A percentile compares a stretch with the other conserved stretches of the same genome.
phyloP scores from a whole-genome alignment of 352 stramenopile species.

The Albugo candida region DNA sequence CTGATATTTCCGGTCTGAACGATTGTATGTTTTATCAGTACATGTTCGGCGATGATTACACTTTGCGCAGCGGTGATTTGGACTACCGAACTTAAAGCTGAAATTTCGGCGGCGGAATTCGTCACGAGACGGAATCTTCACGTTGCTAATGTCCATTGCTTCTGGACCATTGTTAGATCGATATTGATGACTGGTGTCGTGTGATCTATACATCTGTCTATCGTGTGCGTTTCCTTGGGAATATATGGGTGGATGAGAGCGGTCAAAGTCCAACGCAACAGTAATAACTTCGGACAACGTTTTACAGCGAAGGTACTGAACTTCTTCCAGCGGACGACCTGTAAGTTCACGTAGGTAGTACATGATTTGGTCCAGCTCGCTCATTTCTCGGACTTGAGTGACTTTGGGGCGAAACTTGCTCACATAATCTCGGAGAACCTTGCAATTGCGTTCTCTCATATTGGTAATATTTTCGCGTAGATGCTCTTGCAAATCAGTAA shows the following conservation, averaged over 20 bases:
- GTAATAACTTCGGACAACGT: constrained; percentile 8
- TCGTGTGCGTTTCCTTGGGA: neutral
- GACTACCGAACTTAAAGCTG: too few species aligned
- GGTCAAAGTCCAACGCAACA: constrained; percentile 10
- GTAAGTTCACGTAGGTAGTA: constrained; percentile 9
- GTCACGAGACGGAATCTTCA: neutral
- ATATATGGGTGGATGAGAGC: constrained; percentile 5
- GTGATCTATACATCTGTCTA: neutral
- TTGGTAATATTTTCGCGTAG: constrained; percentile 7
- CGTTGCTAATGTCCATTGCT: neutral
- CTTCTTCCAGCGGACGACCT: constrained; percentile 7
- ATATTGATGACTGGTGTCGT: neutral
- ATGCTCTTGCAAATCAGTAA: constrained; percentile 9
- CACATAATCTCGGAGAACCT: constrained; percentile 9
- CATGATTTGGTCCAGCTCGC: constrained; percentile 12
- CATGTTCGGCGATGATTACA: constrained; percentile 2
- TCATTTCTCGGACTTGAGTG: constrained; percentile 11
- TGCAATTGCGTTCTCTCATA: constrained; percentile 7
- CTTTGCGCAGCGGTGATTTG: too few species aligned
- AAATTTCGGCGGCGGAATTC: neutral
- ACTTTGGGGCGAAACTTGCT: constrained; percentile 5
- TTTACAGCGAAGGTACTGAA: constrained; percentile 11
- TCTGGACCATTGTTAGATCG: neutral
- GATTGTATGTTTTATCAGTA: constrained; percentile 4
- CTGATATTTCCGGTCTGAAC: neutral